Base-by-base conservation (phyloP, 2,329 filamentous ascomycete species). In the Biscogniauxia mediterranea region DNA sequence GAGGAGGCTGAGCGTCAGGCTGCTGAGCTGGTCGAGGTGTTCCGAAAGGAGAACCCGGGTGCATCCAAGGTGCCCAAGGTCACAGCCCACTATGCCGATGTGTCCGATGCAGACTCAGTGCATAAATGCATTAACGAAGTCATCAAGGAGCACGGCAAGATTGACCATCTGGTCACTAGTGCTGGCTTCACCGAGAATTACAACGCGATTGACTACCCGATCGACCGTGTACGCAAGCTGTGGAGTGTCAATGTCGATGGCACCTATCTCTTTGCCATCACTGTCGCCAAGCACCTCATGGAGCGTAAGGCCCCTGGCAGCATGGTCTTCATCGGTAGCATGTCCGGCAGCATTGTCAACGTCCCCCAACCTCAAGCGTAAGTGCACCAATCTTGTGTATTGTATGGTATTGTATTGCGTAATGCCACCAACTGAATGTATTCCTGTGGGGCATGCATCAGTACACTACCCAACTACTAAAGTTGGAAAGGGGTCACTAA, bases 101-200 rank as follows among this genome's bases (percentile, higher is more conserved):
- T 97, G 56, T 88, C 92, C 25, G 86, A 90, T 69, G 89, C 89
- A 21, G 85, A 88, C 55, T 94, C 91, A 6, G 93, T 97, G 64
- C 88, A 90, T 61, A 77, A 81, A 32, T 90, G 90, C 69, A 83
- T 97, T 67, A 80, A 82, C 46, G 89, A 92, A 63, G 84, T 94
- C 67, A 74, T 94, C 56, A 70, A 80, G 55, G 78, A 84, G 61
- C 93, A 97, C 74, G 89, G 89, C 77, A 89, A 90, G 76, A 92
- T 97, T 69, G 93, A 97, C 78, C 89, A 92, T 77, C 85, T 98
- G 25, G 93, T 98, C 70, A 97, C 94, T 25, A 96, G 92, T n/a
- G 94, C 94, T 55, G 94, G 94, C 53, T 97, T 98, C 80, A 95
- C 92, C 15, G 94, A 97, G 81, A 97, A 97, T 81, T 96, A 93